Conservation (phyloP, 345 rosid species). For the Brassica nigra region DNA sequence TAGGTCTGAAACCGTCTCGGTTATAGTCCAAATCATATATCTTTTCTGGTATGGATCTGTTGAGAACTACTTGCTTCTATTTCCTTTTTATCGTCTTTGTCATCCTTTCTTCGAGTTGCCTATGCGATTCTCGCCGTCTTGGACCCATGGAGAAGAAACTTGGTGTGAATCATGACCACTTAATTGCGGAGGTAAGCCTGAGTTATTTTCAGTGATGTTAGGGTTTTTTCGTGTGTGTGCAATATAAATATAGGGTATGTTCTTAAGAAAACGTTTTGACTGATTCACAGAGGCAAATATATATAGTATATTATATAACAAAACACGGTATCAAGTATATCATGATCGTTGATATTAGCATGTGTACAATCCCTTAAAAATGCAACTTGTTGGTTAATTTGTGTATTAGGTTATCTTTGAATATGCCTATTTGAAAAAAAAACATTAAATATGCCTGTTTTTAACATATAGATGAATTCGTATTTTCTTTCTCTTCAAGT, state of each 20-base stretch:
- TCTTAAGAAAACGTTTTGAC: neutral
- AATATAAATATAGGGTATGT: neutral
- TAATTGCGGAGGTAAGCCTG: constrained; percentile 27
- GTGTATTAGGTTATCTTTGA: neutral
- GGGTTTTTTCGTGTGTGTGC: neutral
- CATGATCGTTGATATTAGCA: neutral
- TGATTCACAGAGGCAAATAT: neutral
- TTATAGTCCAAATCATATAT: neutral
- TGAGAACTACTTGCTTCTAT: constrained; percentile 37
- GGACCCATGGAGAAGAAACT: constrained; percentile 35
- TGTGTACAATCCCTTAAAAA: neutral
- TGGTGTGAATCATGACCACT: constrained; percentile 31
- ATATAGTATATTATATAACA: neutral
- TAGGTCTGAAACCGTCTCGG: constrained; percentile 12
- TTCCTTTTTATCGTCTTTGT: constrained; percentile 45
- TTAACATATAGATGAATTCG: neutral
- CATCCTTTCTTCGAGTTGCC: constrained; percentile 45
- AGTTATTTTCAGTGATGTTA: neutral
- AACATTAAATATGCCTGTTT: neutral
- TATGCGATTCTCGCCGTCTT: constrained; percentile 56
- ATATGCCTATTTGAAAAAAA: neutral
- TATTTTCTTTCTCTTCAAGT: neutral
- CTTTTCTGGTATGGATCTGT: constrained; percentile 14
- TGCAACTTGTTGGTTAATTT: neutral
- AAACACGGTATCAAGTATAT: neutral